Percentiles rank a stretch among this genome's conserved stretches.
Conservation (phyloP, 805 yeast species). For the Metschnikowia hibisci region DNA sequence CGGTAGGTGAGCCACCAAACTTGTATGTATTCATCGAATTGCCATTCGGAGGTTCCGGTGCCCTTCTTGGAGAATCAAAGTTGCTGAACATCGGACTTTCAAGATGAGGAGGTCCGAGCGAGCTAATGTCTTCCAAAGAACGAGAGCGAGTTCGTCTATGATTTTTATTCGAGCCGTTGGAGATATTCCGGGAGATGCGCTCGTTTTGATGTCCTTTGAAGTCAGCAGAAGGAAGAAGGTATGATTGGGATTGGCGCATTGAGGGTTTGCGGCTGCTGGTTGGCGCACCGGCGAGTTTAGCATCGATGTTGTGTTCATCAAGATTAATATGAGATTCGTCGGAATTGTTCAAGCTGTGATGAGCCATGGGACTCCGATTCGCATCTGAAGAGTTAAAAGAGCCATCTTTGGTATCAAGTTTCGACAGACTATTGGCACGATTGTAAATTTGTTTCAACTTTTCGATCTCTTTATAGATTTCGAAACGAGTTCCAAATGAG, state of each 20-base stretch:
- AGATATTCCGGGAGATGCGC: conserved; percentile 1
- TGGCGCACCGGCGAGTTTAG: not conserved
- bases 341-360: conserved; percentile 16
- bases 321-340: conserved; percentile 14
- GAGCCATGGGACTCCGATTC: conserved; percentile 13
- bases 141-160: conserved; percentile 50
- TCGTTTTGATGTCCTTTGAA: conserved; percentile 8
- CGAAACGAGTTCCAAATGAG: conserved; percentile 94
- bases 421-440: conserved; percentile 10
- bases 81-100: conserved; percentile 11
- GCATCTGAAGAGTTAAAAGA: conserved; percentile 9
- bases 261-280: conserved; percentile 6
- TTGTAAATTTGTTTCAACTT: conserved; percentile 39
- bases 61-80: conserved; percentile 66
- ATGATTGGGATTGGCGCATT: conserved; percentile 16
- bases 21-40: conserved; percentile 30
- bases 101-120: conserved; percentile 1
- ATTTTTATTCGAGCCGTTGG: conserved; percentile 6
- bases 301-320: conserved; percentile 1
- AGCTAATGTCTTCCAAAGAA: conserved; percentile 41
- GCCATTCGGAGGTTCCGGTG: conserved; percentile 61
- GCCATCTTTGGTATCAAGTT: not conserved
- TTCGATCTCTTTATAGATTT: conserved; percentile 85
- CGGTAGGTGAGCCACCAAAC: conserved; percentile 28
- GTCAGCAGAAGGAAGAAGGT: conserved; percentile 42